A percentile compares a stretch with the other conserved stretches of the same genome.
phyloP scores from a whole-genome alignment of 2,329 filamentous ascomycete genomes.

The Pseudocercospora pini-densiflorae region DNA sequence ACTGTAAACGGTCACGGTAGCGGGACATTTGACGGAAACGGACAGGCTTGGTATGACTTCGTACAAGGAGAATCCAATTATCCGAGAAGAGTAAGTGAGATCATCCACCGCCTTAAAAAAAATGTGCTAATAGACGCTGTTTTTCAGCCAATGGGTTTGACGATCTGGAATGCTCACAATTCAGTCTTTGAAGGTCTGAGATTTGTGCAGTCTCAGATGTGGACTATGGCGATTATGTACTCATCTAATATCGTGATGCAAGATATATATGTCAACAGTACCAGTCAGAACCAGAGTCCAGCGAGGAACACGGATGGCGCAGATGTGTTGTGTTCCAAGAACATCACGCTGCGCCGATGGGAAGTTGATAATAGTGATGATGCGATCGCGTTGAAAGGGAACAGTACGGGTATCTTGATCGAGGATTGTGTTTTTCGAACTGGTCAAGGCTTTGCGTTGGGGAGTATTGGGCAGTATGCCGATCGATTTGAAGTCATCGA shows the following conservation, averaged over 20 bases:
- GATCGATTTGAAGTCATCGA: constrained; percentile 54
- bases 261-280: constrained; percentile 1
- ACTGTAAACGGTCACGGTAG: constrained; percentile 54
- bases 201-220: constrained; percentile 62
- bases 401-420: constrained; percentile 58
- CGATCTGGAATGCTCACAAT: constrained; percentile 50
- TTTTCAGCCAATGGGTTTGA: constrained; percentile 57
- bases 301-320: neutral
- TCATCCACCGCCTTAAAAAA: too few species aligned
- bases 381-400: constrained; percentile 51
- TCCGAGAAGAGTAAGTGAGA: constrained; percentile 48
- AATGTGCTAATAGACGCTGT: too few species aligned
- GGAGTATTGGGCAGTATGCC: constrained; percentile 44
- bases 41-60: constrained; percentile 62
- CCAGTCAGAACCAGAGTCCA: constrained; percentile 43
- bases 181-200: constrained; percentile 49
- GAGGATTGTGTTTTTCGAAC: constrained; percentile 54
- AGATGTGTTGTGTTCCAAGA: constrained; percentile 45
- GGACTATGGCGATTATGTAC: constrained; percentile 54
- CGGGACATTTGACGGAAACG: constrained; percentile 64
- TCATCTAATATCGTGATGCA: constrained; percentile 43
- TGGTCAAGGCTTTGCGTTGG: constrained; percentile 59
- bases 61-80: constrained; percentile 25
- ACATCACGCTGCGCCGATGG: constrained; percentile 57
- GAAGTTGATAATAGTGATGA: constrained; percentile 59